Percentiles rank a stretch among this genome's conserved stretches.
Evolutionary conservation across 352 stramenopile genomes (phyloP).

Genomic region (Phytophthora vignae): DNA sequence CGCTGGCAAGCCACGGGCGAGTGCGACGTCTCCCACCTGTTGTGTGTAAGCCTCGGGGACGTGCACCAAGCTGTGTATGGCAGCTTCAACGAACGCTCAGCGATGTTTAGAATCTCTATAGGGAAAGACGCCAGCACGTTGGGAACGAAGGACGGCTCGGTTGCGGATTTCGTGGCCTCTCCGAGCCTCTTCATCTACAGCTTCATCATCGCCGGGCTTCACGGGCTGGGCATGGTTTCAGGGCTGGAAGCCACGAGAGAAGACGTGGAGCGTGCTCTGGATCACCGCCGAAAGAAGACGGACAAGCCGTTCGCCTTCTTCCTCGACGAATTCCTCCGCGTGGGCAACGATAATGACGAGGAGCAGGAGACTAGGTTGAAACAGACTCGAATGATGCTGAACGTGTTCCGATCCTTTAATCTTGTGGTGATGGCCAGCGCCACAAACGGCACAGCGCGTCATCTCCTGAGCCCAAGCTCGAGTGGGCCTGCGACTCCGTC

Average conservation of each 20-base stretch:
- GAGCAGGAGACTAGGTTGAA: not conserved
- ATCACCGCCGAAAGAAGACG: not conserved
- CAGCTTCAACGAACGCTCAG: not conserved
- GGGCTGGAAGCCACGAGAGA: not conserved
- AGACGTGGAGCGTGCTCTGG: not conserved
- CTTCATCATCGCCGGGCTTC: too few relatives aligned
- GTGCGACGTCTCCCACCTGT: not conserved
- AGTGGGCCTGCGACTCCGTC: not conserved
- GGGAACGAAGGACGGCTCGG: not conserved
- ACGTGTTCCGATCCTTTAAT: conserved; percentile 6
- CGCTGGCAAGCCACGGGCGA: not conserved
- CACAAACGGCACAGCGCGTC: conserved; percentile 11
- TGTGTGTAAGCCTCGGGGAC: not conserved
- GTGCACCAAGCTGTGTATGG: not conserved
- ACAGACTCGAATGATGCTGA: not conserved
- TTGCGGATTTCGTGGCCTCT: not conserved
- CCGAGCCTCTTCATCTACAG: too few relatives aligned
- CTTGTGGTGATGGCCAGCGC: conserved; percentile 5
- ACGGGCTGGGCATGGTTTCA: not conserved
- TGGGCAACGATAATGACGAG: not conserved
- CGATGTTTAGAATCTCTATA: not conserved
- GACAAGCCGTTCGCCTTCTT: not conserved
- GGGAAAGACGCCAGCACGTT: not conserved
- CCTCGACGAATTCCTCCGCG: conserved; percentile 10
- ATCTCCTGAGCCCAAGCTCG: not conserved